Evolutionary conservation across 371 early-diverging fungal genomes (phyloP).

Genomic region (Choanephora cucurbitarum): DNA sequence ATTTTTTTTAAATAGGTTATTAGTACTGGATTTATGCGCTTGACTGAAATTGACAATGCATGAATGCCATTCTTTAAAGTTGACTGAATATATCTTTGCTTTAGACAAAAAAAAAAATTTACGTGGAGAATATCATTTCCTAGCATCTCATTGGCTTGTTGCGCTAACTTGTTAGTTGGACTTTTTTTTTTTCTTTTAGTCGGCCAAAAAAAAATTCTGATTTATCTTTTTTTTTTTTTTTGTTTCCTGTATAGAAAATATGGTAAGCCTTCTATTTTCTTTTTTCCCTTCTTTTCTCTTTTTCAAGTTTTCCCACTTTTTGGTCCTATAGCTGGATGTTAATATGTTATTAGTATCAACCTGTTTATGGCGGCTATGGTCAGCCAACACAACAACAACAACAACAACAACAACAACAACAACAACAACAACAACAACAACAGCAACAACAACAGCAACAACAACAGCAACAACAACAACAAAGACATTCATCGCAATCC

Average conservation of each 20-base stretch:
- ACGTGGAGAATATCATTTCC: neutral
- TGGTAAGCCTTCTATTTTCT: slow-evolving; percentile 1
- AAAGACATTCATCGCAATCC: slow-evolving; percentile 3
- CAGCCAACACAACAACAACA: slow-evolving; percentile 6
- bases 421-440: slow-evolving; percentile 3
- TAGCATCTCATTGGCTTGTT: too few relatives aligned
- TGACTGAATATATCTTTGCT: too few relatives aligned
- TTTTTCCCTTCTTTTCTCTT: slow-evolving; percentile 9
- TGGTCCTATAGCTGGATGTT: neutral
- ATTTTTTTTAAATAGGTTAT: too few relatives aligned
- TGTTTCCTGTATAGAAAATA: slow-evolving; percentile 1
- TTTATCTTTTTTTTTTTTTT: slow-evolving; percentile 9
- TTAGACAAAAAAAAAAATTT: neutral
- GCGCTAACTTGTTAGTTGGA: neutral
- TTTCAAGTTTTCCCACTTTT: neutral
- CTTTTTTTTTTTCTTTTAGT: neutral
- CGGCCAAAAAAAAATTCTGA: slow-evolving; percentile 7
- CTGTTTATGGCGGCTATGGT: slow-evolving; percentile 18
- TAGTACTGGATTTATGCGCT: too few relatives aligned
- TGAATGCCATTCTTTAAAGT: too few relatives aligned
- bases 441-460: neutral
- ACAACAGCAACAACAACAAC: neutral
- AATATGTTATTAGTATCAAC: slow-evolving; percentile 18
- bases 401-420: slow-evolving; percentile 2
- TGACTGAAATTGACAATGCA: too few relatives aligned